Evolutionary conservation across 768 basidiomycete species (phyloP), one percentile per base, ranked within the genome.

Genomic region (Boletales sp.): DNA sequence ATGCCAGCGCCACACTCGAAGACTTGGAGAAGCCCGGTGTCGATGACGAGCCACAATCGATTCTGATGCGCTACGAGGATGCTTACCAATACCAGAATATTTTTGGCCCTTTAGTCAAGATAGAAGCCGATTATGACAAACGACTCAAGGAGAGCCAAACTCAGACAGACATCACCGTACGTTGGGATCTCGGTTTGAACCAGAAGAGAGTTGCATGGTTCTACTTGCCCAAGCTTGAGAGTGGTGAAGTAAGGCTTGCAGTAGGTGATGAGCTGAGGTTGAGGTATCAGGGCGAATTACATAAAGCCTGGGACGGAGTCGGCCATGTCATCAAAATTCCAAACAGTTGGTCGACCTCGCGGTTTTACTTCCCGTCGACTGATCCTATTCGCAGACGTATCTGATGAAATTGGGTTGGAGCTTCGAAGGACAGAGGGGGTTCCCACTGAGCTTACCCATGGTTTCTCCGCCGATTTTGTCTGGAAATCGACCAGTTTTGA

Each of bases 401-500:
- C 94, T 13, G 97, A 99, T 65, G 97, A 99, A 72, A 94, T 99
- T 68, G 95, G 86, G 2, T 74, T 99, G 57, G 97, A 99, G 67
- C 75, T 99, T 21, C 78, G 93, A 50, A 77, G 88, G 41, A 84
- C 90, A 2, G 95, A 98, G 57, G 92, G 92, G 14, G 94, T 95
- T 8, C 97, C 97, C 6, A 83, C 86, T 15, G 95, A 98, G 30
- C 83, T 92, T 69, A 93, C 92, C 0, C 92, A 94, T 64, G 90
- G 91, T 59, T 98, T 97, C 62, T 86, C 90, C 0, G 97, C 87
- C n/a, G 97, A 99, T 68, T 99, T 98, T 62, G 95, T 99, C 5
- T 99, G 97, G 97, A 99, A 99, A 71, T 94, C 94, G 5, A 99
- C 97, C 1, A 98, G 95, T 68, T 99, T 99, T 62, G 97, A 99